phyloP scores from a whole-genome alignment of 2,329 filamentous ascomycete genomes.

The Exophiala phaeomuriformis region DNA sequence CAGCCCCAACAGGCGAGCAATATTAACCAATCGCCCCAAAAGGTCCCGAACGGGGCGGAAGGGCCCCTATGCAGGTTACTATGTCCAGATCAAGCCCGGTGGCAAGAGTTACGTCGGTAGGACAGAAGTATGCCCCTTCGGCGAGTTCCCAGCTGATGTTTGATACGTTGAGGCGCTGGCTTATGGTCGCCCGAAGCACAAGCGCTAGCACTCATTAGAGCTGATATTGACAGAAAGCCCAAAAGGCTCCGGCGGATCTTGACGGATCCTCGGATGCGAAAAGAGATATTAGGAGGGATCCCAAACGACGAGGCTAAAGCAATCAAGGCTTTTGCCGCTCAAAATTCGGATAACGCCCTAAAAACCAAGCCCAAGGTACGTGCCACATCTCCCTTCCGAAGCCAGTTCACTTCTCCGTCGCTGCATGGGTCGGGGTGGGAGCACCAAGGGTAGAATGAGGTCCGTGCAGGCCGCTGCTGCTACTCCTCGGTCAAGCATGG shows the following conservation, averaged over 20 bases:
- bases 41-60: slow-evolving; percentile 79
- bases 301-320: slow-evolving; percentile 52
- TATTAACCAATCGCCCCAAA: too few species aligned
- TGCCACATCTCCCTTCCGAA: slow-evolving; percentile 16
- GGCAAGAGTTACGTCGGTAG: slow-evolving; percentile 62
- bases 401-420: background rate
- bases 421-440: too few species aligned
- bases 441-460: background rate
- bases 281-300: slow-evolving; percentile 56
- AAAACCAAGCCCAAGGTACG: slow-evolving; percentile 80
- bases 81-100: slow-evolving; percentile 70
- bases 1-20: background rate
- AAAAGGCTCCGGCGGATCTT: slow-evolving; percentile 62
- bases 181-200: slow-evolving; percentile 69
- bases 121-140: slow-evolving; percentile 29
- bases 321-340: slow-evolving; percentile 60
- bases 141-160: background rate
- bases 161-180: slow-evolving; percentile 55
- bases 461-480: background rate
- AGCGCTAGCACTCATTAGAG: slow-evolving; percentile 60
- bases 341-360: slow-evolving; percentile 66
- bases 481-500: background rate
- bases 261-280: slow-evolving; percentile 53
- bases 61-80: slow-evolving; percentile 81
- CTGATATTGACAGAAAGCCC: slow-evolving; percentile 67